A percentile compares a stretch with the other conserved stretches of the same genome.
These are phyloP conservation scores for Ochromonas danica DNA, from an alignment of 108 stramenopile genomes.

Conservation along the genomic window DNA sequence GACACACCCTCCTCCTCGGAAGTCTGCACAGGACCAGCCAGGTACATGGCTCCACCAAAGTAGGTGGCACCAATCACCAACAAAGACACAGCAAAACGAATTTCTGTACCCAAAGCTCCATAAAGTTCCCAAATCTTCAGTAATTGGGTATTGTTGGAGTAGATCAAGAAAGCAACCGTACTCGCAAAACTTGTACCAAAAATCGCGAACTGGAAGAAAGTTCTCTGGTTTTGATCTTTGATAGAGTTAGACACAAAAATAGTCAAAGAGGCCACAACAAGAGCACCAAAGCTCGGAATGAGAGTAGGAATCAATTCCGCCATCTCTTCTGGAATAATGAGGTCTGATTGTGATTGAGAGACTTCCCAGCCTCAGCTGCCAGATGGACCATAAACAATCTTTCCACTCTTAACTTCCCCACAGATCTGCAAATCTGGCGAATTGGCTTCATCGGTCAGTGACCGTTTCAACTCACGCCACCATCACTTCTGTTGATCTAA, in stretches of 20 bases:
- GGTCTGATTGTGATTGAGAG: too few relatives aligned
- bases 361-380: too few relatives aligned
- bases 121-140: not conserved
- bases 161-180: not conserved
- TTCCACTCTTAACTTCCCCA: too few relatives aligned
- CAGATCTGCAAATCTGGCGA: too few relatives aligned
- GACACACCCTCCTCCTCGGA: too few relatives aligned
- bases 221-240: not conserved
- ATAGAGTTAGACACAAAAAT: not conserved
- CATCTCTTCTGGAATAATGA: too few relatives aligned
- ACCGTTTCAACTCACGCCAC: too few relatives aligned
- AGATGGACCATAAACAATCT: too few relatives aligned
- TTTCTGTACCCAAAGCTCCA: not conserved
- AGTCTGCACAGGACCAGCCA: not conserved
- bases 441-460: too few relatives aligned
- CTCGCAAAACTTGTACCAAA: not conserved
- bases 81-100: conserved; percentile 25
- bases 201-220: not conserved
- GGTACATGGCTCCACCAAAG: conserved; percentile 24
- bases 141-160: not conserved
- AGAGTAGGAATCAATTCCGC: not conserved
- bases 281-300: not conserved
- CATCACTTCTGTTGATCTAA: too few relatives aligned
- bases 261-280: not conserved
- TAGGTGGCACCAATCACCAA: not conserved